Percentiles rank a stretch among this genome's conserved stretches.
Conservation (phyloP, 805 yeast species). For the Metschnikowia noctiluminum region DNA sequence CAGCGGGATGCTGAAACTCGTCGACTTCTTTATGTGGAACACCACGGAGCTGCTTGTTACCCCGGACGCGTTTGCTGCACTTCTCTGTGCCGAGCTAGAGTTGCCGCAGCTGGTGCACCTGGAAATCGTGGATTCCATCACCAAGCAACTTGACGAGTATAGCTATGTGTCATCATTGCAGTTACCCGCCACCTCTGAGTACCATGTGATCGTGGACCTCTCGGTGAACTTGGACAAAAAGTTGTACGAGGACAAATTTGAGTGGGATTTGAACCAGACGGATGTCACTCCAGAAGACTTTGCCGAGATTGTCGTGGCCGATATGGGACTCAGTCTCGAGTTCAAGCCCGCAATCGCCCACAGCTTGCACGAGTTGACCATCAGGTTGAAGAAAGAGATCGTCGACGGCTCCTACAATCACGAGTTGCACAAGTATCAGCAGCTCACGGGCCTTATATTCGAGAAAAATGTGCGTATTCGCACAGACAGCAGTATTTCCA, state of each 20-base stretch:
- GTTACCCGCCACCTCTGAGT: slow-evolving; percentile 54
- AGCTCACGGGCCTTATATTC: slow-evolving; percentile 40
- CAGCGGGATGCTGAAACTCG: slow-evolving; percentile 44
- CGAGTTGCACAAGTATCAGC: slow-evolving; percentile 42
- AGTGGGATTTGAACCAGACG: slow-evolving; percentile 73
- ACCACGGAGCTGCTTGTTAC: slow-evolving; percentile 59
- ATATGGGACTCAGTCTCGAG: slow-evolving; percentile 79
- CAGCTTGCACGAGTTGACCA: slow-evolving; percentile 74
- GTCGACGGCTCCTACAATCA: slow-evolving; percentile 52
- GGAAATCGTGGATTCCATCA: slow-evolving; percentile 66
- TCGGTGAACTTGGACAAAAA: slow-evolving; percentile 80
- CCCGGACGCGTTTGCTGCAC: slow-evolving; percentile 71
- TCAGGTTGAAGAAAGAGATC: slow-evolving; percentile 77
- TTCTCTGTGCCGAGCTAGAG: slow-evolving; percentile 81
- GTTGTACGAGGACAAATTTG: slow-evolving; percentile 86
- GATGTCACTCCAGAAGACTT: slow-evolving; percentile 76
- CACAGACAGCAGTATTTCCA: slow-evolving; percentile 65
- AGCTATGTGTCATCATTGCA: slow-evolving; percentile 59
- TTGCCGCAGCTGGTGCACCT: slow-evolving; percentile 63
- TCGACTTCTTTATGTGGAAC: slow-evolving; percentile 76
- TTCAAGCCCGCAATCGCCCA: slow-evolving; percentile 88
- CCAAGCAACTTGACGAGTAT: slow-evolving; percentile 77
- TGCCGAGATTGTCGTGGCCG: slow-evolving; percentile 78
- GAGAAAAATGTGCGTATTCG: slow-evolving; percentile 42
- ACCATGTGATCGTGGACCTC: slow-evolving; percentile 75